Base-by-base conservation (phyloP, 306 rosid species). In the Leucaena leucocephala region DNA sequence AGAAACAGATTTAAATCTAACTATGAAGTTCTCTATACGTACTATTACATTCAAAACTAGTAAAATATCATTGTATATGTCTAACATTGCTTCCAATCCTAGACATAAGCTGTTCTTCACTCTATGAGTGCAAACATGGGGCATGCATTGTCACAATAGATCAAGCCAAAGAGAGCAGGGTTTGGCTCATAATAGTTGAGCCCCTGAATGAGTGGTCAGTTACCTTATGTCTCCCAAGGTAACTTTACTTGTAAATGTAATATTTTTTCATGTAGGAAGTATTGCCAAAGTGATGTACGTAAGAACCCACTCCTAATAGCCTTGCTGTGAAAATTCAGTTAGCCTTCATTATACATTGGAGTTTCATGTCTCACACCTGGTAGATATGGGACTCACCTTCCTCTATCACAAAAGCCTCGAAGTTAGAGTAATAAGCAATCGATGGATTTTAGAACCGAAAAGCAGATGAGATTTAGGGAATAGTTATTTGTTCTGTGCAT, bases 161-260 rank as follows among this genome's bases (percentile, higher is more conserved):
- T 40, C 16, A 67, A 67, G 35, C 34, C 13, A 9, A 40, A 19
- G 43, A 19, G 17, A n/a, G 36, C 2, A 67, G 52, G 34, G 2
- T 42, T 67, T 19, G 72, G 35, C 50, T 67, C 72, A 42, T n/a
- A 42, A 52, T 42, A n/a, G 35, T 67, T 42, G 72, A n/a, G 50
- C 34, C 72, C 71, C 72, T 19, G 16, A n/a, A 67, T 42, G 49
- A 19, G 72, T 43, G 17, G 49, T n/a, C 72, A 21, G 36, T 68
- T 11, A 11, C 52, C 72, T 68, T 3, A 10, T 68, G 14, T 68
- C 19, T 68, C 6, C 27, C 15, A n/a, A 19, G 33, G 12, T 39
- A 15, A 35, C 68, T 63, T 63, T 65, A 38, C 7, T 43, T 66
- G 11, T 7, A 33, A 66, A 66, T 39, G 34, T 19, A 17, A 39